Evolutionary conservation across 2,329 filamentous ascomycete genomes (phyloP).

Genomic region (Blastomyces emzantsi): DNA sequence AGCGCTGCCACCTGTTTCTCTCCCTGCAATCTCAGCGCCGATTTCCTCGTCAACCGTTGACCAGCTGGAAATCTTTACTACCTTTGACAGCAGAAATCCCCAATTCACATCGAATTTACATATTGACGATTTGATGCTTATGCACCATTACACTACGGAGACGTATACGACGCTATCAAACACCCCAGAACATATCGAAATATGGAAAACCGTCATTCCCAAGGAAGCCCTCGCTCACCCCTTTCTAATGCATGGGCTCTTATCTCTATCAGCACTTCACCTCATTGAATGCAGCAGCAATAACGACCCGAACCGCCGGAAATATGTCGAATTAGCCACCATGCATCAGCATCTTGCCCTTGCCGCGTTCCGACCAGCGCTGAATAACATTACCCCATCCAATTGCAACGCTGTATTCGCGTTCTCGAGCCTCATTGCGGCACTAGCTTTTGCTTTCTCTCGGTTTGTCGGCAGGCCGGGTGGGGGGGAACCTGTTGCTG

Average conservation of each 20-base stretch:
- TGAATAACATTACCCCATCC: conserved; percentile 22
- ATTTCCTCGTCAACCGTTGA: conserved; percentile 13
- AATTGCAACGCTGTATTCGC: conserved; percentile 29
- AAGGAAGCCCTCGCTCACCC: conserved; percentile 20
- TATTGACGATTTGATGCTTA: conserved; percentile 37
- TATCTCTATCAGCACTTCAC: conserved; percentile 23
- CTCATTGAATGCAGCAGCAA: conserved; percentile 21
- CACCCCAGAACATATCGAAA: conserved; percentile 16
- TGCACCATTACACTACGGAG: conserved; percentile 34
- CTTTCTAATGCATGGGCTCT: conserved; percentile 23
- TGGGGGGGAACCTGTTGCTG: conserved; percentile 18
- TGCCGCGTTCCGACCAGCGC: conserved; percentile 21
- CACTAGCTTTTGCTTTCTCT: conserved; percentile 25
- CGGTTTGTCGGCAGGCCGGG: conserved; percentile 16
- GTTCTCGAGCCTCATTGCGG: conserved; percentile 25
- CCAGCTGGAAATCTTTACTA: conserved; percentile 17
- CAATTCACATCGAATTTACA: conserved; percentile 19
- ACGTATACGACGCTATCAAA: conserved; percentile 24
- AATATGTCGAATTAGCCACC: conserved; percentile 24
- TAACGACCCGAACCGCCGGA: conserved; percentile 18
- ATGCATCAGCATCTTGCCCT: conserved; percentile 22
- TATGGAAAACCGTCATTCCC: conserved; percentile 21
- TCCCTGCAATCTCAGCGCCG: conserved; percentile 10
- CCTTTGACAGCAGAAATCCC: conserved; percentile 13
- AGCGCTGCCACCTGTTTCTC: not conserved